phyloP scores from a whole-genome alignment of 371 early-diverging fungal species.

The Phascolomyces articulosus region DNA sequence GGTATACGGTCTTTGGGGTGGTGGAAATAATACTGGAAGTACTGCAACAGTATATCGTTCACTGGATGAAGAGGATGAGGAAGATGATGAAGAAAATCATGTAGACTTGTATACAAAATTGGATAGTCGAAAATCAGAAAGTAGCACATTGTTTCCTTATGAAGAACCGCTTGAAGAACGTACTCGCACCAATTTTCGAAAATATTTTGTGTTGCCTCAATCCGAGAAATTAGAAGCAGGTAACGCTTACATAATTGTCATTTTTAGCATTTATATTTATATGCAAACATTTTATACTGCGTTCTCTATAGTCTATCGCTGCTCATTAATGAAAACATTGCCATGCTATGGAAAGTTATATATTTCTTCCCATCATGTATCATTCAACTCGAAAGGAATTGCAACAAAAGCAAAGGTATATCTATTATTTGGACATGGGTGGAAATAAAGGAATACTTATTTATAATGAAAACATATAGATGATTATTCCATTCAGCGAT shows the following conservation, averaged over 20 bases:
- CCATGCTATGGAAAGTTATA: slow-evolving; percentile 71
- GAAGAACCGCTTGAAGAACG: slow-evolving; percentile 41
- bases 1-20: slow-evolving; percentile 44
- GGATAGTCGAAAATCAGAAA: not conserved
- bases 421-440: not conserved
- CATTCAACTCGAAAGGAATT: slow-evolving; percentile 67
- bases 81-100: slow-evolving; percentile 25
- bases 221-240: slow-evolving; percentile 58
- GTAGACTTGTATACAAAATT: slow-evolving; percentile 17
- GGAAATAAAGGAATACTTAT: not conserved
- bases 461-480: slow-evolving; percentile 13
- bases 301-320: slow-evolving; percentile 52
- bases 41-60: slow-evolving; percentile 26
- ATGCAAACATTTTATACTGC: no score
- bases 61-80: slow-evolving; percentile 14
- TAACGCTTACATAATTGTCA: no score
- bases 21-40: slow-evolving; percentile 21
- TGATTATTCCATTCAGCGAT: slow-evolving; percentile 50
- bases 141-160: slow-evolving; percentile 6
- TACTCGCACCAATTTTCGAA: slow-evolving; percentile 48
- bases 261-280: no score
- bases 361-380: slow-evolving; percentile 66
- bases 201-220: slow-evolving; percentile 66
- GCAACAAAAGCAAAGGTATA: slow-evolving; percentile 61
- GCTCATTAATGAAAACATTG: slow-evolving; percentile 46